These are phyloP conservation scores for Candida schatavii DNA, from an alignment of 805 yeast species.

Conservation along the genomic window DNA sequence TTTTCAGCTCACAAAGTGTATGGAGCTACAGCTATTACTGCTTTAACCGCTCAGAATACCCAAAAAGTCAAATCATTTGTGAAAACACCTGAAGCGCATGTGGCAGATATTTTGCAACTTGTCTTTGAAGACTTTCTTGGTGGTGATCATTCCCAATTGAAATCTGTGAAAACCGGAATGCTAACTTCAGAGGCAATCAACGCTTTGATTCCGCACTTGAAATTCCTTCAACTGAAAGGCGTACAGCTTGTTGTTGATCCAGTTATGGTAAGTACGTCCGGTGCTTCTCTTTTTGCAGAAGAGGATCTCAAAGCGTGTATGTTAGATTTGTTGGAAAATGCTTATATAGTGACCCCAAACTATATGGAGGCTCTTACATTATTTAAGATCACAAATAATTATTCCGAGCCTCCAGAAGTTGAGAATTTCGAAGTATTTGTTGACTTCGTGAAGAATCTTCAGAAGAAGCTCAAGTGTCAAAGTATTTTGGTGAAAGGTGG, in stretches of 20 bases:
- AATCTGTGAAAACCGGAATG: conserved; percentile 78
- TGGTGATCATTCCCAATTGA: conserved; percentile 37
- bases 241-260: conserved; percentile 69
- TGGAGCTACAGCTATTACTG: conserved; percentile 74
- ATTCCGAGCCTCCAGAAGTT: conserved; percentile 13
- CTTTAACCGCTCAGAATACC: conserved; percentile 79
- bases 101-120: conserved; percentile 49
- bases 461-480: conserved; percentile 34
- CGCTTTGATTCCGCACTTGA: conserved; percentile 39
- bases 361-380: conserved; percentile 58
- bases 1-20: conserved; percentile 71
- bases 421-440: conserved; percentile 33
- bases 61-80: conserved; percentile 41
- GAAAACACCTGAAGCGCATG: conserved; percentile 41
- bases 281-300: conserved; percentile 53
- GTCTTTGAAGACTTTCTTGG: conserved; percentile 56
- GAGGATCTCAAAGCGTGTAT: conserved; percentile 42
- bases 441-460: conserved; percentile 22
- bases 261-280: conserved; percentile 81
- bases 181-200: conserved; percentile 54
- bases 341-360: conserved; percentile 74
- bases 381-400: conserved; percentile 12
- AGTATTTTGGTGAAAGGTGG: conserved; percentile 80
- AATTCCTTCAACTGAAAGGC: conserved; percentile 20
- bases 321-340: conserved; percentile 44